Base-by-base conservation (phyloP, 257 asterid genomes). In the Plantago elongata region DNA sequence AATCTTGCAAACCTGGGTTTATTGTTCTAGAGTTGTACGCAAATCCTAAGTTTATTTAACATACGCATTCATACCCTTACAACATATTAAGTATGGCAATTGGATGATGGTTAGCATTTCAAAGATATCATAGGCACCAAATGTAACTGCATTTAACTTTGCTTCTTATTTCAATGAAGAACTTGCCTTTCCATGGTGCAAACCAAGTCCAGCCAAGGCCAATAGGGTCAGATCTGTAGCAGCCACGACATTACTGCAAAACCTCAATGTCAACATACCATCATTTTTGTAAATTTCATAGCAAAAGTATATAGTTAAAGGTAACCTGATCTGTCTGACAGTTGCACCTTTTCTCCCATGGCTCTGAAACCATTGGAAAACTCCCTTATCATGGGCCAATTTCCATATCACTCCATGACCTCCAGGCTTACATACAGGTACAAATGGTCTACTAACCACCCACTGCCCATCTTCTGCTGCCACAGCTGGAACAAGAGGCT, bases 331-430 rank as follows among this genome's bases (percentile, higher is more conserved):
- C 79, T 93, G 99, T 71, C 99, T 84, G 57, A 93, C 87, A 57
- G 96, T 89, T 64, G 95, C 97, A 74, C 99, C 99, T 76, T 70
- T 85, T 78, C 99, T 80, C 69, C 79, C 86, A 71, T 80, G 91
- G 74, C 70, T 69, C 29, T 64, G 79, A 67, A 93, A 89, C 97
- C 97, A 93, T 72, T 82, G 88, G 73, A 93, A 93, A 69, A 93
- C 90, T 54, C 96, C 99, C 69, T 82, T 88, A 69, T 89, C 87
- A 70, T 89, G 83, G 58, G 99, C 97, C 77, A 93, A 84, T 82
- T 93, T 93, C 99, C 99, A 93, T 74, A 93, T 87, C 74, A 82
- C 99, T 54, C 99, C 99, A 75, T 93, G 99, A 74, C 99, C 99
- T 47, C 99, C 99, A 72, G 99, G 99, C 79, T 93, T 93, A 81